phyloP scores from a whole-genome alignment of 306 rosid genomes.

The Dryas drummondii region DNA sequence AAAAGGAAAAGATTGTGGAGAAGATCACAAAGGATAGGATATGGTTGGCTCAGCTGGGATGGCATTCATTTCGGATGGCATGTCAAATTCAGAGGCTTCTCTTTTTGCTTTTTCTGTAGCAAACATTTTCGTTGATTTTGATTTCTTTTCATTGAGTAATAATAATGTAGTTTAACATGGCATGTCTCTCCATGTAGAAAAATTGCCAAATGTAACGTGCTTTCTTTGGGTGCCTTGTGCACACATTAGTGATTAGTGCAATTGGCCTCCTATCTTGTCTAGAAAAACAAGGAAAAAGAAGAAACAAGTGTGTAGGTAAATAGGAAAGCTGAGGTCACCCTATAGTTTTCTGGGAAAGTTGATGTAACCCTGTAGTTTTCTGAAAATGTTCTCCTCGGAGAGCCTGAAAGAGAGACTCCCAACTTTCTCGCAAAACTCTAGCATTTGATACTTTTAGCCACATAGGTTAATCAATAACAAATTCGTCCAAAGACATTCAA shows the following conservation, averaged over 20 bases:
- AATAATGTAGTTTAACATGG: slow-evolving; percentile 43
- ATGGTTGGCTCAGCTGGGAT: slow-evolving; percentile 36
- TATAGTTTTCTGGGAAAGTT: no score
- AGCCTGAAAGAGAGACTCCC: neutral
- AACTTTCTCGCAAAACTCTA: neutral
- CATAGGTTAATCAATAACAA: neutral
- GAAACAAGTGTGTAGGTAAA: no score
- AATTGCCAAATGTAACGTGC: slow-evolving; percentile 20
- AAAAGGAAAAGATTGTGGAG: neutral
- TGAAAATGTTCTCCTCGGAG: no score
- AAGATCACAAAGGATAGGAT: slow-evolving; percentile 30
- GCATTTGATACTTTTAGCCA: neutral
- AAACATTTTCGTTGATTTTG: slow-evolving; percentile 10
- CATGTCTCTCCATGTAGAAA: slow-evolving; percentile 31
- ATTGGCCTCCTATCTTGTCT: no score
- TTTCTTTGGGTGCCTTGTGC: no score
- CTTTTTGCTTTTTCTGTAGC: neutral
- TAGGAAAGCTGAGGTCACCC: no score
- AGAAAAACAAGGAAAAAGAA: no score
- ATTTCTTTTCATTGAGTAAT: slow-evolving; percentile 14
- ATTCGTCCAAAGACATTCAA: neutral
- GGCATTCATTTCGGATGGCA: slow-evolving; percentile 31
- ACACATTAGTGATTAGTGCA: no score
- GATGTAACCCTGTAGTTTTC: no score
- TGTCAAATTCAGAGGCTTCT: slow-evolving; percentile 31